A percentile compares a stretch with the other conserved stretches of the same genome.
phyloP scores from a whole-genome alignment of 768 basidiomycete genomes.

The Flagelloscypha sp. region DNA sequence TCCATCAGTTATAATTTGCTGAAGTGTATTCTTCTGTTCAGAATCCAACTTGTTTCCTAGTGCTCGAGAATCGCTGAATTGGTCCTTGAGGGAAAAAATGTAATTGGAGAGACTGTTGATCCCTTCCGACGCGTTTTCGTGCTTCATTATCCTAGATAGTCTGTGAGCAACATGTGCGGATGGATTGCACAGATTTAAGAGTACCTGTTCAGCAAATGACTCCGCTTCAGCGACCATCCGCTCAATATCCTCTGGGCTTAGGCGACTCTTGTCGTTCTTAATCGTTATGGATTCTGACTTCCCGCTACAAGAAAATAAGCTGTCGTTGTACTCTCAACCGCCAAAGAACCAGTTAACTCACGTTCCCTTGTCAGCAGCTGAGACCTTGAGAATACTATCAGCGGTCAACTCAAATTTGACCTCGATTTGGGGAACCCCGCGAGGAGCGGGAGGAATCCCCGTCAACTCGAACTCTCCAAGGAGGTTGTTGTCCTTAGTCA shows the following conservation, averaged over 20 bases:
- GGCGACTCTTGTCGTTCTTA: constrained; percentile 35
- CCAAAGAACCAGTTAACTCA: constrained; percentile 5
- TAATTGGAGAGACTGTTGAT: no score
- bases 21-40: no score
- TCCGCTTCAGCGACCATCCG: constrained; percentile 34
- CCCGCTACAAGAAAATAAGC: constrained; percentile 14
- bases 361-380: constrained; percentile 32
- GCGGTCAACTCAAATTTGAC: constrained; percentile 45
- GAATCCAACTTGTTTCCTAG: no score
- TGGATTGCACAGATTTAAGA: no score
- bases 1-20: no score
- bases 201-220: constrained; percentile 16
- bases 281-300: constrained; percentile 31
- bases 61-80: no score
- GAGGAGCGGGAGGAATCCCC: constrained; percentile 38
- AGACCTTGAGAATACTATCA: constrained; percentile 37
- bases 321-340: not conserved
- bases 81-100: no score
- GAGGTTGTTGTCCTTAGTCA: constrained; percentile 41
- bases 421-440: constrained; percentile 45
- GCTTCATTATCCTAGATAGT: no score
- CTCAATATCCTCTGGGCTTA: constrained; percentile 34
- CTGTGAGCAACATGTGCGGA: no score
- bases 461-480: constrained; percentile 41
- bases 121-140: no score